Evolutionary conservation across 768 basidiomycete genomes (phyloP).

Genomic region (Kondoa subrosea): DNA sequence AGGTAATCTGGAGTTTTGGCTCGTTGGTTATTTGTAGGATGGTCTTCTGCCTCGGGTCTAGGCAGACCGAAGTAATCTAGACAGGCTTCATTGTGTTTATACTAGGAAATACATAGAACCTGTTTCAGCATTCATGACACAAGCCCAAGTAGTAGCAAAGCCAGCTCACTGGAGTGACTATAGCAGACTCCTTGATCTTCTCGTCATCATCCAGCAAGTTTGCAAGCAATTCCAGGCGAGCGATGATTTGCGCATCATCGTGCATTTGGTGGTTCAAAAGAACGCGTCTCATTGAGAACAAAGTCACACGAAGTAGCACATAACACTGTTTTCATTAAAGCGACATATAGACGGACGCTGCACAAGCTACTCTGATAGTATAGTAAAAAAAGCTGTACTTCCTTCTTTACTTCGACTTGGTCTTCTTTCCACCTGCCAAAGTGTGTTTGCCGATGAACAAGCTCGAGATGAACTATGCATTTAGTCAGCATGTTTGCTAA

Average conservation of each 20-base stretch:
- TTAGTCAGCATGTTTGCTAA: background rate
- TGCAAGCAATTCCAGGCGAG: background rate
- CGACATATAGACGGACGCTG: no score
- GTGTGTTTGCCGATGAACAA: conserved; percentile 6
- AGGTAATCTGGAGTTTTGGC: background rate
- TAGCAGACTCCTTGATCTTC: background rate
- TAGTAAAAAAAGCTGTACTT: no score
- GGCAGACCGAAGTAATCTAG: background rate
- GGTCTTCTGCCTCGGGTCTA: background rate
- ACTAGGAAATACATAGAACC: background rate
- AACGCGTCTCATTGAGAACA: no score
- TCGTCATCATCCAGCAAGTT: background rate
- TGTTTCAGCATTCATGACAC: background rate
- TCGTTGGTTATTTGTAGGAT: background rate
- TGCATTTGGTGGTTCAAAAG: no score
- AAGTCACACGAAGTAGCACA: no score
- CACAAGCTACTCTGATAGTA: no score
- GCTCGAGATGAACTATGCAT: background rate
- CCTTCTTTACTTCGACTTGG: background rate
- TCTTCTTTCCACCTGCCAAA: background rate
- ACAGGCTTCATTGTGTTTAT: background rate
- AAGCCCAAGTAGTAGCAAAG: background rate
- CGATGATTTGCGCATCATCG: background rate
- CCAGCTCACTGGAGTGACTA: background rate
- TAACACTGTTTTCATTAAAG: no score